Base-by-base conservation (phyloP, 1,284 basidiomycete species). In the Rhodotorula glutinis region DNA sequence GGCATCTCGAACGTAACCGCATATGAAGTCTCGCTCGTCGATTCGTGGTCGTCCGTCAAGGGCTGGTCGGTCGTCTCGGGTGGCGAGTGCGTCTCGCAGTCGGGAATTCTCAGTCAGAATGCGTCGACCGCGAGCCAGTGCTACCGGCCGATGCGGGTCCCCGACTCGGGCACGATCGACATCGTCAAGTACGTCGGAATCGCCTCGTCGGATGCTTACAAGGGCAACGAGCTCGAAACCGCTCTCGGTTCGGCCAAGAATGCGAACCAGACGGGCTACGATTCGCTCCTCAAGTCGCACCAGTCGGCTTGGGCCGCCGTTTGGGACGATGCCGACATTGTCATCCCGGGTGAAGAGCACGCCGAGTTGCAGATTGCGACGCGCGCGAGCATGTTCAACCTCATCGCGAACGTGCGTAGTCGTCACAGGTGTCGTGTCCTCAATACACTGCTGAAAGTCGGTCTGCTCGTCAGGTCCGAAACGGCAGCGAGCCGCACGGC, bases 161-260 rank as follows among this genome's bases (percentile, higher is more conserved):
- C 73, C 3, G 19, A 41, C 13, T 47, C n/a, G n/a, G 73, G 74
- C 40, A 25, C n/a, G 7, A n/a, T 75, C 60, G 60, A 59, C 38
- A 63, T 63, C 14, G 40, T 67, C 62, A 77, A 77, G 60, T 76
- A 63, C 55, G 74, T 77, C 33, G 76, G 76, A 2, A 75, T 76
- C 59, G 76, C 75, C n/a, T 75, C 75, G n/a, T 57, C 56, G 25
- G 76, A 75, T 53, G 74, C 75, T 4, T 77, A 62, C 65, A 57
- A 62, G 25, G 73, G 65, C 16, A 56, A 47, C 19, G 74, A 70
- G 53, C 52, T 64, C 3, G 43, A 40, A 41, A 69, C 70, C 2
- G 75, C 76, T 2, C 57, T 71, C 25, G 38, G 60, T 1, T 60
- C 73, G 4, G 65, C 75, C 2, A 30, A 43, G 16, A 27, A 52